Conservation (phyloP, 2,329 filamentous ascomycete genomes). For the Cyphellophora europaea region DNA sequence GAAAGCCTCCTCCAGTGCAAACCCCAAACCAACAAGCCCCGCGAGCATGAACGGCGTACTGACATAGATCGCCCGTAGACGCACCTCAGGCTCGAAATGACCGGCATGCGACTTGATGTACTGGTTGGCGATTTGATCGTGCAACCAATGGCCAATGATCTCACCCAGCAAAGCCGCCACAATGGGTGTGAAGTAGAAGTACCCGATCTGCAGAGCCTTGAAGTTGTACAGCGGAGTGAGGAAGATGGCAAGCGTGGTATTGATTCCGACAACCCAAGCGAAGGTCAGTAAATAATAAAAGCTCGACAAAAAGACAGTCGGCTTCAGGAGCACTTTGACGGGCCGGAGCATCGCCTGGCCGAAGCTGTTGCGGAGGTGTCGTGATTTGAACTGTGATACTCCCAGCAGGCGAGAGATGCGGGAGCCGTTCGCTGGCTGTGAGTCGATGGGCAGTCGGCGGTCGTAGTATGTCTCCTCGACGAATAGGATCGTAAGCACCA, state of each 20-base stretch:
- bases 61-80: constrained; percentile 40
- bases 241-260: constrained; percentile 46
- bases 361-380: constrained; percentile 23
- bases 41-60: constrained; percentile 40
- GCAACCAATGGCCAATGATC: constrained; percentile 45
- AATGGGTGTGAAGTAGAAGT: constrained; percentile 51
- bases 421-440: constrained; percentile 18
- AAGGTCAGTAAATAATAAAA: constrained; percentile 33
- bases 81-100: constrained; percentile 48
- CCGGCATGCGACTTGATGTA: constrained; percentile 40
- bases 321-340: constrained; percentile 28
- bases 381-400: constrained; percentile 18
- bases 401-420: constrained; percentile 22
- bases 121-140: constrained; percentile 39
- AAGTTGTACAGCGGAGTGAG: constrained; percentile 43
- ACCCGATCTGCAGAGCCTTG: constrained; percentile 40
- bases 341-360: constrained; percentile 27
- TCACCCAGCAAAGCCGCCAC: constrained; percentile 47
- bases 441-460: constrained; percentile 17
- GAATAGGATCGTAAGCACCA: constrained; percentile 24
- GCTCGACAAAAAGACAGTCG: constrained; percentile 25
- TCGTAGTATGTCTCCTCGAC: constrained; percentile 31
- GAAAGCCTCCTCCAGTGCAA: constrained; percentile 39
- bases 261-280: constrained; percentile 41
- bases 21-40: constrained; percentile 44